Percentiles rank a stretch among this genome's conserved stretches.
Conservation (phyloP, 2,329 filamentous ascomycete genomes). For the Fusarium sp. region DNA sequence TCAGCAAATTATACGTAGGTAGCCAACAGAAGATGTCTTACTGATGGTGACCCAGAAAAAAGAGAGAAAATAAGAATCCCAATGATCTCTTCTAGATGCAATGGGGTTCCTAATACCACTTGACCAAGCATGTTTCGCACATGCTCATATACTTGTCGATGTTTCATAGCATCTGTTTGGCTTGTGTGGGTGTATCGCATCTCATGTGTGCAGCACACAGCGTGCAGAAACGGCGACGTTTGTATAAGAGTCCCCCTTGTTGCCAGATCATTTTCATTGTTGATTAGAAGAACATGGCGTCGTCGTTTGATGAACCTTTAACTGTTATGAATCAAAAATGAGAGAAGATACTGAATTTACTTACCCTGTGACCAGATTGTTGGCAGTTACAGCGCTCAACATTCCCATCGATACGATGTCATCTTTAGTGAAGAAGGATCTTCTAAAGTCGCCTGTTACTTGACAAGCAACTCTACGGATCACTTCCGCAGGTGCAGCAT, state of each 20-base stretch:
- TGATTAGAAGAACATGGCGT: slow-evolving; percentile 28
- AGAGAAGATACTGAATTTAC: neutral
- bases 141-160: slow-evolving; percentile 57
- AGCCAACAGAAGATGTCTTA: slow-evolving; percentile 7
- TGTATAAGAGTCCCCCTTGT: slow-evolving; percentile 46
- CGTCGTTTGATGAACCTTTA: slow-evolving; percentile 27
- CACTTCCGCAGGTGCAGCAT: slow-evolving; percentile 30
- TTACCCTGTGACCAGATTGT: slow-evolving; percentile 26
- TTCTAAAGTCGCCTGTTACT: slow-evolving; percentile 26
- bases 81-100: slow-evolving; percentile 58
- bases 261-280: slow-evolving; percentile 21
- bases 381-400: slow-evolving; percentile 19
- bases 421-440: slow-evolving; percentile 21
- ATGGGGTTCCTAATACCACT: slow-evolving; percentile 55
- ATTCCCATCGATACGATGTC: slow-evolving; percentile 28
- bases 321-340: neutral
- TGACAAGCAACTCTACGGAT: slow-evolving; percentile 31
- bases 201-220: slow-evolving; percentile 57
- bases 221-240: slow-evolving; percentile 57
- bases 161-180: slow-evolving; percentile 36
- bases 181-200: slow-evolving; percentile 49
- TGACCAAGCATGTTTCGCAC: slow-evolving; percentile 56
- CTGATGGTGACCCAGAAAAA: slow-evolving; percentile 39
- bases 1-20: neutral
- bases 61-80: slow-evolving; percentile 57